phyloP scores from a whole-genome alignment of 2,329 filamentous ascomycete genomes.

The Exophiala mesophila region DNA sequence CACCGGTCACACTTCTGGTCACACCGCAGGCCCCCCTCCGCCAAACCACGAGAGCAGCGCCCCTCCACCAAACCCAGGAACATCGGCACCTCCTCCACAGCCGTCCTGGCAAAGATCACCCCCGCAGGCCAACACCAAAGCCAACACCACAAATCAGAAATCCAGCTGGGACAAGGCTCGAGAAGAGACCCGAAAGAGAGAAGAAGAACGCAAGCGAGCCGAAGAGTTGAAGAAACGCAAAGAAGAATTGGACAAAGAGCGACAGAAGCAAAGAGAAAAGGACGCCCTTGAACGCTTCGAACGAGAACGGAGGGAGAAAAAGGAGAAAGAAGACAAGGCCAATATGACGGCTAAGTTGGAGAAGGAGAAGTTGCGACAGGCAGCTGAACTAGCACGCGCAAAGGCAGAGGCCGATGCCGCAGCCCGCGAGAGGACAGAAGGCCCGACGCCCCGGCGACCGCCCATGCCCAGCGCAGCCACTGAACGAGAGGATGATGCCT shows the following conservation, averaged over 20 bases:
- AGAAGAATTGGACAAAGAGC: constrained; percentile 25
- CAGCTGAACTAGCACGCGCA: constrained; percentile 32
- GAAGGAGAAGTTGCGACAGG: constrained; percentile 42
- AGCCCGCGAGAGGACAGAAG: constrained; percentile 30
- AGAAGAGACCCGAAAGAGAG: constrained; percentile 28
- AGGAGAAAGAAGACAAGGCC: constrained; percentile 33
- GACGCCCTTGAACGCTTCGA: constrained; percentile 25
- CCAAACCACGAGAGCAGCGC: background rate
- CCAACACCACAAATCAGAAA: constrained; percentile 22
- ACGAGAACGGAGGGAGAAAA: constrained; percentile 31
- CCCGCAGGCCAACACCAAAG: constrained; percentile 22
- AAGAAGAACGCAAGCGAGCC: constrained; percentile 26
- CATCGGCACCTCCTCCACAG: constrained; percentile 22
- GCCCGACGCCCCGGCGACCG: constrained; percentile 29
- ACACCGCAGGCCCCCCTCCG: constrained; percentile 8
- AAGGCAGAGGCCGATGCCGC: constrained; percentile 36
- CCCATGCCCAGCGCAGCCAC: constrained; percentile 36
- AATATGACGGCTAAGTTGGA: constrained; percentile 28
- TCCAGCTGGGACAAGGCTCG: constrained; percentile 28
- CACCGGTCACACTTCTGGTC: constrained; percentile 5
- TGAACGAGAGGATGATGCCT: constrained; percentile 54
- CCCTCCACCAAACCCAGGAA: constrained; percentile 7
- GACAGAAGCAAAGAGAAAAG: constrained; percentile 26
- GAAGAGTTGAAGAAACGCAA: constrained; percentile 25
- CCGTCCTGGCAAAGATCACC: constrained; percentile 27